Percentiles rank a stretch among this genome's conserved stretches.
Conservation (phyloP, 306 rosid species). For the Cicer bijugum region DNA sequence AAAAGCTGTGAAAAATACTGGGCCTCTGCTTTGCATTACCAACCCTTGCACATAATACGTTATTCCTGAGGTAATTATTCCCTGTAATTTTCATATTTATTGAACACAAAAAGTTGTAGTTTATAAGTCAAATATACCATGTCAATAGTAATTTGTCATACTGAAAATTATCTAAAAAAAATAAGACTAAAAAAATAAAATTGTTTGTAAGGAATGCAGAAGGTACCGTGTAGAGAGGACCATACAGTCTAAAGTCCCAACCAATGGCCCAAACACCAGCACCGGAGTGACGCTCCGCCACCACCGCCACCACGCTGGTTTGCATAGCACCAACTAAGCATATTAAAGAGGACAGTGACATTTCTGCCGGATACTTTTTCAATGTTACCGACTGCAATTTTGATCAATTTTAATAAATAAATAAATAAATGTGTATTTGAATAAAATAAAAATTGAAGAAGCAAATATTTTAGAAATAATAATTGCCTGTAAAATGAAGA, state of each 20-base stretch:
- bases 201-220: not conserved
- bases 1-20: constrained; percentile 75
- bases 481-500: constrained; percentile 52
- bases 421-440: no score
- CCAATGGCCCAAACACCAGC: constrained; percentile 59
- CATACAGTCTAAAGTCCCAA: constrained; percentile 65
- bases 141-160: not conserved
- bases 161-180: no score
- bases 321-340: constrained; percentile 65
- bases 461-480: not conserved
- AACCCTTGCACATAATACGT: constrained; percentile 69
- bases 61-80: constrained; percentile 67
- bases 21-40: constrained; percentile 70
- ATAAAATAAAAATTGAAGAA: no score
- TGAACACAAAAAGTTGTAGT: not conserved
- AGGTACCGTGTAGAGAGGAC: constrained; percentile 66
- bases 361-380: constrained; percentile 69
- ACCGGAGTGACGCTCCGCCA: constrained; percentile 52
- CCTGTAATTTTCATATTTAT: constrained; percentile 46
- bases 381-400: constrained; percentile 58
- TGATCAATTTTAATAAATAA: no score
- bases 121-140: not conserved
- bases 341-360: constrained; percentile 63
- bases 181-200: not conserved
- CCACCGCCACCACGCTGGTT: constrained; percentile 54